phyloP scores from a whole-genome alignment of 2,329 filamentous ascomycete species.

The Alternaria sp. region DNA sequence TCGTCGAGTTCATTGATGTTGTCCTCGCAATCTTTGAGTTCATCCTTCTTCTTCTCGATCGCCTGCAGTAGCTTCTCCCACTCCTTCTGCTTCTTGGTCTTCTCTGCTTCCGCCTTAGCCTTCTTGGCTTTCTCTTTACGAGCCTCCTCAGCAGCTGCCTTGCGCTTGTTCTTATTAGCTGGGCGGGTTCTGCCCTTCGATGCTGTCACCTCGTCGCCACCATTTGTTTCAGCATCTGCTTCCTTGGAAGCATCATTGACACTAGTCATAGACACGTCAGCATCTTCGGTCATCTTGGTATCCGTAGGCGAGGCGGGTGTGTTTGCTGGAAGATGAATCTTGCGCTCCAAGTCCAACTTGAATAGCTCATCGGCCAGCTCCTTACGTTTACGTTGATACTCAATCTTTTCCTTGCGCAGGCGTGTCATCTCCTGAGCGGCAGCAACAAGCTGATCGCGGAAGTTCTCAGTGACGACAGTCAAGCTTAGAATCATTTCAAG shows the following conservation, averaged over 20 bases:
- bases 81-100: conserved; percentile 79
- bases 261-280: conserved; percentile 65
- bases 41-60: conserved; percentile 84
- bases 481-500: conserved; percentile 88
- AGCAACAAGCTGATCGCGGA: conserved; percentile 88
- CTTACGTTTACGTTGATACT: conserved; percentile 82
- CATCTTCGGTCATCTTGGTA: conserved; percentile 61
- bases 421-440: conserved; percentile 94
- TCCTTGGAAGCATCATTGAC: conserved; percentile 69
- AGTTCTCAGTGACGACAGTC: conserved; percentile 82
- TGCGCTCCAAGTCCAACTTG: conserved; percentile 74
- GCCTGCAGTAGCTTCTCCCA: conserved; percentile 88
- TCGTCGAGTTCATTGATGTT: conserved; percentile 88
- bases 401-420: conserved; percentile 94
- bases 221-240: conserved; percentile 76
- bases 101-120: conserved; percentile 65
- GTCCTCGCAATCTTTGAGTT: conserved; percentile 81
- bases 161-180: conserved; percentile 75
- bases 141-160: conserved; percentile 70
- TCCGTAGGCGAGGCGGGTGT: conserved; percentile 68
- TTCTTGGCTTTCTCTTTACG: conserved; percentile 73
- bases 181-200: conserved; percentile 64
- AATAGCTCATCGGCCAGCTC: conserved; percentile 73
- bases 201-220: conserved; percentile 58
- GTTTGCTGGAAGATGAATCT: conserved; percentile 76